Evolutionary conservation across 371 early-diverging fungal genomes (phyloP).

Genomic region (Entomophthora muscae): DNA sequence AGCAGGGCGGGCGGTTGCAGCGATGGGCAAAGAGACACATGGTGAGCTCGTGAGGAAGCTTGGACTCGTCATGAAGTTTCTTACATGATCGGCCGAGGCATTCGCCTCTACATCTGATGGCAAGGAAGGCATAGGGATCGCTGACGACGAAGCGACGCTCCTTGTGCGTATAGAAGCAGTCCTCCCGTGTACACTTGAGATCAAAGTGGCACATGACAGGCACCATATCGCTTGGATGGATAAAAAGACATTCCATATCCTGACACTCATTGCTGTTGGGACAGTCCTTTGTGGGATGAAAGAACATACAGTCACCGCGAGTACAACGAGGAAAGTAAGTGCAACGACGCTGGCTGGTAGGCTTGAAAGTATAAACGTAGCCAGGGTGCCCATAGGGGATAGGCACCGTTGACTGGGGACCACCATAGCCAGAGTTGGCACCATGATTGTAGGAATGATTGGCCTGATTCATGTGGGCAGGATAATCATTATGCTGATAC

Average conservation of each 20-base stretch:
- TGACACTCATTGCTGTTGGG: neutral
- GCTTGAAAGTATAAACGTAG: too few relatives aligned
- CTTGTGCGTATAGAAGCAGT: neutral
- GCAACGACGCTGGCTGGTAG: neutral
- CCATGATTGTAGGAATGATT: too few relatives aligned
- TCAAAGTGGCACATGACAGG: neutral
- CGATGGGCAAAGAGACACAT: neutral
- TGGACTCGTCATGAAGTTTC: neutral
- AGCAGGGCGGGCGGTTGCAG: neutral
- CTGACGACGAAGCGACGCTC: neutral
- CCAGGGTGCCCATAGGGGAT: too few relatives aligned
- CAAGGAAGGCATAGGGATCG: neutral
- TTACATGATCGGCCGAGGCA: neutral
- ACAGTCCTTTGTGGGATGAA: neutral
- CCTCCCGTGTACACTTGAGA: neutral
- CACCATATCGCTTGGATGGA: neutral
- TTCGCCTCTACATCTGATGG: neutral
- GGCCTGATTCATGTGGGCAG: too few relatives aligned
- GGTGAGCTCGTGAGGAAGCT: neutral
- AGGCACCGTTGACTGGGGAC: too few relatives aligned
- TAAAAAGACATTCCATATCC: neutral
- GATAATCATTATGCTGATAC: too few relatives aligned
- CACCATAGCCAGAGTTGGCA: too few relatives aligned
- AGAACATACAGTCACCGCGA: neutral
- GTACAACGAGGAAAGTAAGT: neutral